Conservation (phyloP, 352 stramenopile species). For the Globisporangium recalcitrans region DNA sequence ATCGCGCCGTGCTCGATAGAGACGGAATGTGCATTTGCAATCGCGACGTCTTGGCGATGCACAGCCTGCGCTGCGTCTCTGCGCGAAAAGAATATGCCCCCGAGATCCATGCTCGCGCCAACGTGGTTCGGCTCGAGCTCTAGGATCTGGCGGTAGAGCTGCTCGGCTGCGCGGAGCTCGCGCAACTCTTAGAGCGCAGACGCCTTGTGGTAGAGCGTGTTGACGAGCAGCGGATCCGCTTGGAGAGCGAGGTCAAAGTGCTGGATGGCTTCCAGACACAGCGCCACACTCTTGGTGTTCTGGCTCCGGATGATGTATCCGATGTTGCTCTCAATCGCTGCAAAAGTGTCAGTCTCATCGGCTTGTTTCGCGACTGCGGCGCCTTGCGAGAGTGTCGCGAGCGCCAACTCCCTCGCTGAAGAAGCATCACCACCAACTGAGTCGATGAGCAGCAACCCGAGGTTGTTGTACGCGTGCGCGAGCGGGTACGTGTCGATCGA, state of each 20-base stretch:
- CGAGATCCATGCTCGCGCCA: constrained; percentile 39
- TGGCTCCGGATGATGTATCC: constrained; percentile 41
- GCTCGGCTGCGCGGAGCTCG: constrained; percentile 29
- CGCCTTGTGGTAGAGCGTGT: constrained; percentile 69
- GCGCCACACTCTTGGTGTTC: constrained; percentile 27
- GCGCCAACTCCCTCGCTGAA: constrained; percentile 9
- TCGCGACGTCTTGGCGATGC: constrained; percentile 37
- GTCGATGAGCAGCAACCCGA: constrained; percentile 54
- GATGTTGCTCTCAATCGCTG: constrained; percentile 70
- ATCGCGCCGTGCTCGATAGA: constrained; percentile 27
- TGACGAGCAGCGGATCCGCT: constrained; percentile 29
- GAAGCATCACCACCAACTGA: constrained; percentile 3
- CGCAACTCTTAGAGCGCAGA: constrained; percentile 42
- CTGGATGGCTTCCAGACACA: constrained; percentile 43
- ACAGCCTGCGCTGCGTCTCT: constrained; percentile 34
- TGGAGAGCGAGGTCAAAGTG: constrained; percentile 56
- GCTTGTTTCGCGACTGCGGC: constrained; percentile 24
- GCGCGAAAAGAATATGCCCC: constrained; percentile 16
- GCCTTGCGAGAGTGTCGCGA: constrained; percentile 38
- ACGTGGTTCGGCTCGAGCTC: constrained; percentile 34
- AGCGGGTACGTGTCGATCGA: constrained; percentile 51
- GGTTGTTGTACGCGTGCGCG: constrained; percentile 70
- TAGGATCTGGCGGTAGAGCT: constrained; percentile 34
- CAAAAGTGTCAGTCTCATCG: constrained; percentile 34
- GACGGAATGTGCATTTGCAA: constrained; percentile 16